Base-by-base conservation (phyloP, 257 asterid genomes). In the Prunella vulgaris region DNA sequence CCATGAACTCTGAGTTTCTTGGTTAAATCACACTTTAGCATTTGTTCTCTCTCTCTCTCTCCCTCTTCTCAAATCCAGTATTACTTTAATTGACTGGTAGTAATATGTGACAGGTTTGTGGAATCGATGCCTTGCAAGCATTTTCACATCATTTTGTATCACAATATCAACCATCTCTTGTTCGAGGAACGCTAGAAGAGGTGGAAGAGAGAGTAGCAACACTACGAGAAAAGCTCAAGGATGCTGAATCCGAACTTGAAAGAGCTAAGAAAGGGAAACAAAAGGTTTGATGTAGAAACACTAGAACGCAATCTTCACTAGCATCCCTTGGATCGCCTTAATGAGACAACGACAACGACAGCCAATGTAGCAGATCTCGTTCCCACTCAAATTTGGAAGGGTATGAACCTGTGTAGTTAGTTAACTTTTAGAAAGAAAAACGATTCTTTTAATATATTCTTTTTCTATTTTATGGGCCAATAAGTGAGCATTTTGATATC, bases 211-310 rank as follows among this genome's bases (percentile, higher is more conserved):
- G 96, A 85, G 75, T 89, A 60, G 69, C 90, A 21, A 49, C 60
- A 46, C 76, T 92, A 66, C 86, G 35, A 74, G 85, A 86, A 66
- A 87, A 82, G 72, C 77, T 92, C 78, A 51, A 72, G 59, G 80
- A 46, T 22, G 94, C 96, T 44, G 98, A 89, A 80, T 72, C 78
- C n/a, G 92, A 87, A 70, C 81, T 87, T 20, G 96, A 86, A 74
- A 81, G 37, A 58, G 57, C 80, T 44, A 82, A 60, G 20, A 92
- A 89, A 80, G 96, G 96, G 63, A 86, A 89, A 81, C 90, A 80
- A 75, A 82, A 85, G 87, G 82, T 65, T 30, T 88, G 78, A 84
- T 72, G 58, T n/a, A 60, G 59, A 67, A 70, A 71, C 27, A 60
- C 28, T 22, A 33, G 60, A 49, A 59, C 18, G 37, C 30, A 51